Base-by-base conservation (phyloP, 768 basidiomycete genomes). In the Lactarius pseudohatsudake region DNA sequence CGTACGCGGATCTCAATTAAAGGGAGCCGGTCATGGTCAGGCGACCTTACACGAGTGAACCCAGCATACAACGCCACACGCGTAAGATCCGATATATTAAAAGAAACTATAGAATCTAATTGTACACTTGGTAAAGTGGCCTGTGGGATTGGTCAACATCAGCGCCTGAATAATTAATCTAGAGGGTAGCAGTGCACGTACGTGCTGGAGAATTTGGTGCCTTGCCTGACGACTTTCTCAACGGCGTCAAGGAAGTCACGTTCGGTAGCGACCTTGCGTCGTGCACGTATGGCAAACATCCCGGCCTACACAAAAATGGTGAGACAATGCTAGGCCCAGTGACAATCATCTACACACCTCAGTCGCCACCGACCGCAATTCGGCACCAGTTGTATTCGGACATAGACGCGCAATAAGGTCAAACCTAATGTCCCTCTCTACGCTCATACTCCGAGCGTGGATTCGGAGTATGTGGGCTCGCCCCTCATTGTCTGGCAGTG, bases 201-300 rank as follows among this genome's bases (percentile, higher is more conserved):
- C 86, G 97, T 98, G 84, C 88, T 91, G 2, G 95, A 97, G 80
- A 98, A 99, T 80, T 98, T 98, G 73, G 92, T 94, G 32, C 96
- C 96, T 79, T 98, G 95, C 72, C 94, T 84, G 47, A 98, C 94
- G 65, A 99, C 97, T 80, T 98, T 98, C 82, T 99, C 97, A 2
- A 99, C 96, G 13, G 95, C 91, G 70, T 97, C 95, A 75, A 99
- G 80, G 80, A 98, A 99, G 78, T 99, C 97, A 62, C 94, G 89
- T 75, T 99, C 97, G 6, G 94, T 94, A 0, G 96, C 95, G 1
- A 98, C 94, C 77, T 98, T 98, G 77, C 97, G 84, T 72, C 97
- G 84, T 55, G 94, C 92, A 66, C 97, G 91, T 74, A 99, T 99
- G 2, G 97, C 96, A 78, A 96, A 99, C 97, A 99, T 98, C n/a